These are phyloP conservation scores for Suillus brevipes DNA, from an alignment of 768 basidiomycete genomes.

Conservation along the genomic window DNA sequence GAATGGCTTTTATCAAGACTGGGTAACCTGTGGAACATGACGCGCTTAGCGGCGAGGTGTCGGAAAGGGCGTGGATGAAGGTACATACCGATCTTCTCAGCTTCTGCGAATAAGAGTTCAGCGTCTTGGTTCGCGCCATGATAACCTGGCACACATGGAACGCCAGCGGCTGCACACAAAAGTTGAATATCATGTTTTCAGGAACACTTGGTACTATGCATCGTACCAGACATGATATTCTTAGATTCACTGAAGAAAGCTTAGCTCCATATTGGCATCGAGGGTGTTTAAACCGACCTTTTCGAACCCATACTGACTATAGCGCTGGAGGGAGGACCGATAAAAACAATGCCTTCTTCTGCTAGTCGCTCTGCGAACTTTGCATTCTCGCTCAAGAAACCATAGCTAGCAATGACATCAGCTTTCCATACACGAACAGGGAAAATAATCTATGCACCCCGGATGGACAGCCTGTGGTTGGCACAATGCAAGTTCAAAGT, in stretches of 20 bases:
- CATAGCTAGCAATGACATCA: slow-evolving; percentile 51
- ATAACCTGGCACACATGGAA: slow-evolving; percentile 94
- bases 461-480: slow-evolving; percentile 80
- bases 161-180: slow-evolving; percentile 66
- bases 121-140: slow-evolving; percentile 83
- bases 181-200: slow-evolving; percentile 11
- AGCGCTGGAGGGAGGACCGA: slow-evolving; percentile 85
- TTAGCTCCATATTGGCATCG: background rate
- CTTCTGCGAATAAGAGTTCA: slow-evolving; percentile 63
- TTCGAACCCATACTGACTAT: slow-evolving; percentile 96
- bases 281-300: slow-evolving; percentile 49
- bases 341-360: slow-evolving; percentile 82
- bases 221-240: slow-evolving; percentile 84
- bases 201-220: background rate
- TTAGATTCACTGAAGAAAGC: slow-evolving; percentile 75
- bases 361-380: slow-evolving; percentile 72
- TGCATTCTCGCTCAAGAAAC: slow-evolving; percentile 92
- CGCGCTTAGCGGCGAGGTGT: background rate
- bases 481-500: slow-evolving; percentile 9
- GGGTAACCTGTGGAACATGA: slow-evolving; percentile 63
- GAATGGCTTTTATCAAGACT: slow-evolving; percentile 93
- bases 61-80: background rate
- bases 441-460: slow-evolving; percentile 48
- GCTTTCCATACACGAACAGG: slow-evolving; percentile 1
- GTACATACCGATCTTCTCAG: slow-evolving; percentile 63